Evolutionary conservation across 2,329 filamentous ascomycete genomes (phyloP).

Genomic region (Neodidymelliopsis sp.): DNA sequence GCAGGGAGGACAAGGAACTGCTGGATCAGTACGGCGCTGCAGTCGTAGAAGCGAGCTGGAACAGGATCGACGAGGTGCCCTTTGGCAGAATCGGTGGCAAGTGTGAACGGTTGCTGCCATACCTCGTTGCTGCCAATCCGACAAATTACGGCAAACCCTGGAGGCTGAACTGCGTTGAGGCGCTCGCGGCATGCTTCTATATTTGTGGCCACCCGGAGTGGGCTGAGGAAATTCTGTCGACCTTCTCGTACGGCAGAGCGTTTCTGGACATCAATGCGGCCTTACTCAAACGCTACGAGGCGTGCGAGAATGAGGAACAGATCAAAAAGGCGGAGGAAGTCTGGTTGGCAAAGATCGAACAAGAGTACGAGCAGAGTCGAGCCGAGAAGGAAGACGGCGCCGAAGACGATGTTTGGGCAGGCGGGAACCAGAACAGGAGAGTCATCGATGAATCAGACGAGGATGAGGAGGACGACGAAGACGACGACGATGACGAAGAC

Average conservation of each 20-base stretch:
- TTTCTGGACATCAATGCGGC: constrained; percentile 91
- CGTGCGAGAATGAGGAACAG: constrained; percentile 79
- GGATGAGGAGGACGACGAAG: constrained; percentile 61
- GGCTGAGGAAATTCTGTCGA: constrained; percentile 82
- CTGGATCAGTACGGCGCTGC: constrained; percentile 91
- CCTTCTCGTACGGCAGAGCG: constrained; percentile 86
- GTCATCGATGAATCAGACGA: constrained; percentile 50
- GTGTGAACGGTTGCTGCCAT: constrained; percentile 83
- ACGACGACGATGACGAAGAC: constrained; percentile 50
- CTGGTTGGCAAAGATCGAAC: constrained; percentile 90
- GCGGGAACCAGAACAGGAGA: constrained; percentile 83
- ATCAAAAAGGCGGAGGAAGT: constrained; percentile 84
- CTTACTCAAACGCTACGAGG: constrained; percentile 83
- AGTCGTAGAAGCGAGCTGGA: constrained; percentile 98
- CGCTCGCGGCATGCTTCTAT: constrained; percentile 87
- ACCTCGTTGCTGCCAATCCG: constrained; percentile 93
- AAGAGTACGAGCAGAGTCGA: constrained; percentile 84
- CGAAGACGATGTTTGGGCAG: constrained; percentile 83
- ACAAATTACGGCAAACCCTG: constrained; percentile 98
- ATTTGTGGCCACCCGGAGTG: constrained; percentile 93
- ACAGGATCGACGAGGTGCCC: constrained; percentile 86
- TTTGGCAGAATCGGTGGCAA: constrained; percentile 92
- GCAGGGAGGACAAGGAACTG: constrained; percentile 80
- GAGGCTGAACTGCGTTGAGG: constrained; percentile 95
- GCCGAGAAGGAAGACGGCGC: constrained; percentile 65